Evolutionary conservation across 176 grass and related monocot genomes (phyloP).

Genomic region (Oryza meridionalis): DNA sequence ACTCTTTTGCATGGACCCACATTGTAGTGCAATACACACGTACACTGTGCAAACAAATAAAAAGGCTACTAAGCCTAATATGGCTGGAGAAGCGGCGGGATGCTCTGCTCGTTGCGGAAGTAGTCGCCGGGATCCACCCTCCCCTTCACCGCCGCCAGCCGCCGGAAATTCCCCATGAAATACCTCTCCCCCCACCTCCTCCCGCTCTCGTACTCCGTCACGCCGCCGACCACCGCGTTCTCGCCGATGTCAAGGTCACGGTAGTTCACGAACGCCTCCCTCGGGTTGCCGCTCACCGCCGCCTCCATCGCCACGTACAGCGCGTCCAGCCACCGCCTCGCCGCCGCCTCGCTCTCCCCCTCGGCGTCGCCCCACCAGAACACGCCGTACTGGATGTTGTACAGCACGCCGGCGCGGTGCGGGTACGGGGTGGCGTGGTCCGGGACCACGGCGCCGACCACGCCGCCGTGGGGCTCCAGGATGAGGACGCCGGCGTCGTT

Average conservation of each 20-base stretch:
- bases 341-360: neutral
- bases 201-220: conserved; percentile 37
- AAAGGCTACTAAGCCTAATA: neutral
- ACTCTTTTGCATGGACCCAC: neutral
- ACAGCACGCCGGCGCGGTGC: conserved; percentile 40
- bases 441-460: conserved; percentile 6
- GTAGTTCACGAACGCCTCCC: conserved; percentile 54
- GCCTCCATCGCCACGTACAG: conserved; percentile 14
- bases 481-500: conserved; percentile 20
- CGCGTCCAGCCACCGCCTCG: conserved; percentile 8
- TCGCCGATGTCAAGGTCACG: conserved; percentile 47
- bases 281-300: conserved; percentile 35
- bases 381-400: conserved; percentile 36
- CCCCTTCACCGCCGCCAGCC: conserved; percentile 37
- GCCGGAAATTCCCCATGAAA: conserved; percentile 47
- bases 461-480: conserved; percentile 43
- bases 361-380: conserved; percentile 29
- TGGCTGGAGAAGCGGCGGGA: conserved; percentile 26
- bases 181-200: conserved; percentile 35
- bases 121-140: conserved; percentile 41
- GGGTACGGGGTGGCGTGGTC: conserved; percentile 29
- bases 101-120: conserved; percentile 53
- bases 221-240: conserved; percentile 22
- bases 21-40: neutral
- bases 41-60: neutral